These are phyloP conservation scores for Marasmius fiardii DNA, from an alignment of 1,284 basidiomycete species.

Conservation along the genomic window DNA sequence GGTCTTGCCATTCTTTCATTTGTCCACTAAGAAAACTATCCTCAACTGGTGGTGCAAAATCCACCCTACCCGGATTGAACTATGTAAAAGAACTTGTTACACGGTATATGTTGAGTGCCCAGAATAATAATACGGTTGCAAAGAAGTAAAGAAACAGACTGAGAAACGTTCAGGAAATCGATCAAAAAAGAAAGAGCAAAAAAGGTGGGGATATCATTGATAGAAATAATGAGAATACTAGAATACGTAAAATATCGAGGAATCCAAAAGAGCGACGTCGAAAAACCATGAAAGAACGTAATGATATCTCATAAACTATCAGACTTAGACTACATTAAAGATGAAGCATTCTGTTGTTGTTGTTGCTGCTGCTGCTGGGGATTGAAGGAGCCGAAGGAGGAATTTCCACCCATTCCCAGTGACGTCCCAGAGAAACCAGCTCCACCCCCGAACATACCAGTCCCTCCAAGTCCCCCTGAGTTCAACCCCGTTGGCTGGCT, in stretches of 20 bases:
- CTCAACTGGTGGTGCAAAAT: too few relatives aligned
- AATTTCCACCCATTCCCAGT: not conserved
- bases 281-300: not conserved
- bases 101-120: too few relatives aligned
- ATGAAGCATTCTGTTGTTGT: conserved; percentile 2
- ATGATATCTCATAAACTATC: not conserved
- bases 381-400: conserved; percentile 1
- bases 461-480: not conserved
- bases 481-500: conserved; percentile 7
- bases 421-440: conserved; percentile 4
- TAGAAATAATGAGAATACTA: too few relatives aligned
- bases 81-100: too few relatives aligned
- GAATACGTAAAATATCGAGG: not conserved
- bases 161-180: not conserved
- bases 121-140: not conserved
- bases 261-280: not conserved
- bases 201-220: not conserved
- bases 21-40: too few relatives aligned
- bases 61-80: too few relatives aligned
- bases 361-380: conserved; percentile 5
- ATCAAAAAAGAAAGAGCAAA: not conserved
- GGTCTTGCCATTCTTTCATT: too few relatives aligned
- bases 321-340: conserved; percentile 11
- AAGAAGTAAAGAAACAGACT: too few relatives aligned
- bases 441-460: not conserved